Evolutionary conservation across 1,139 yeast species (phyloP).

Genomic region (Geotrichum reessii): DNA sequence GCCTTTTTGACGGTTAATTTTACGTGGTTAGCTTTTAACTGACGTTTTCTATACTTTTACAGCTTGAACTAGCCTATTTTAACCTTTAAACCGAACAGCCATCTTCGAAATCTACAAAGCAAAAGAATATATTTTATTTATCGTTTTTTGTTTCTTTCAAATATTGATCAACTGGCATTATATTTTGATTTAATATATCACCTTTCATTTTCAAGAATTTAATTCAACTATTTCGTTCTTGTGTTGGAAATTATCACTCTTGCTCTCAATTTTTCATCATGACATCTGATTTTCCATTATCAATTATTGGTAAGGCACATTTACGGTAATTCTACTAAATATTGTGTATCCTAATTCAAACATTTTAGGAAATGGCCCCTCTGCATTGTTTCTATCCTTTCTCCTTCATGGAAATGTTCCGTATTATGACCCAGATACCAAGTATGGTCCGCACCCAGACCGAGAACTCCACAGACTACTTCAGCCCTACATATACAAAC

Average conservation of each 20-base stretch:
- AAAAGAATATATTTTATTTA: no score
- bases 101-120: background rate
- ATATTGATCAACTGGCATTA: background rate
- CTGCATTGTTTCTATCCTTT: conserved; percentile 33
- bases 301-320: conserved; percentile 1
- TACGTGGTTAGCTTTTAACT: background rate
- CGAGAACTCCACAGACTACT: conserved; percentile 27
- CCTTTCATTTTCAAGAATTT: no score
- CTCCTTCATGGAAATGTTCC: conserved; percentile 34
- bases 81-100: background rate
- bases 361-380: conserved; percentile 34
- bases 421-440: conserved; percentile 27
- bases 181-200: no score
- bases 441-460: conserved; percentile 33
- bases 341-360: background rate
- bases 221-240: background rate
- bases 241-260: background rate
- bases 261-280: background rate
- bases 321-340: background rate
- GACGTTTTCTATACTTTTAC: background rate
- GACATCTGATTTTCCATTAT: background rate
- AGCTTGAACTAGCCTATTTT: background rate
- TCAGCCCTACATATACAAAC: conserved; percentile 16
- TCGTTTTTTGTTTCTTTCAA: background rate
- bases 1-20: background rate